Conservation (phyloP, 306 rosid species). For the Mucuna pruriens region DNA sequence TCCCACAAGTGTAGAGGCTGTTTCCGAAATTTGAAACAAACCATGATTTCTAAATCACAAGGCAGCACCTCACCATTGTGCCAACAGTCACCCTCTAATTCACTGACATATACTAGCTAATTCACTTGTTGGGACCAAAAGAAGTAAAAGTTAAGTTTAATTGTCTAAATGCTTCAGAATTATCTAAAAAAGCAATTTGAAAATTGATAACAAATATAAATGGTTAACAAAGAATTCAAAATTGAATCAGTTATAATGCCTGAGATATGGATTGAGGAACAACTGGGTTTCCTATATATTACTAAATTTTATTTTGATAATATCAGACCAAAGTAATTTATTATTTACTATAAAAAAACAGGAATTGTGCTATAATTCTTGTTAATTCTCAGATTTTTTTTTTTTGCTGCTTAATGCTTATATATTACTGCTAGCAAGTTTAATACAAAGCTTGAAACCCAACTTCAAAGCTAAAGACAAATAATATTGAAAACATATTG, state of each 20-base stretch:
- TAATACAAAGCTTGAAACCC: not conserved
- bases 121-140: not conserved
- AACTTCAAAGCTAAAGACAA: conserved; percentile 3
- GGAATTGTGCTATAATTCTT: not conserved
- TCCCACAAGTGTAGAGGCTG: no score
- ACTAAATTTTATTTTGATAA: not conserved
- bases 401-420: not conserved
- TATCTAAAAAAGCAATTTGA: not conserved
- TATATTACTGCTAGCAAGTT: not conserved
- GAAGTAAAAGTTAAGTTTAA: not conserved
- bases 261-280: not conserved
- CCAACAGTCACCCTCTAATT: no score
- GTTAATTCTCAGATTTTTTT: not conserved
- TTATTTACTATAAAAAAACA: not conserved
- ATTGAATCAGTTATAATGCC: not conserved
- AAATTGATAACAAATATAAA: not conserved
- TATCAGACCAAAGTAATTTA: not conserved
- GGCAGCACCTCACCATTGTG: no score
- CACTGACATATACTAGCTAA: no score
- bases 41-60: no score
- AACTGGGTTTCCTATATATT: not conserved
- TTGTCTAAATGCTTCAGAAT: not conserved
- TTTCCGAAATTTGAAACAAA: no score
- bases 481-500: not conserved
- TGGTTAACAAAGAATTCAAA: not conserved